Conservation (phyloP, 1,284 basidiomycete genomes). For the Tetrapyrgos nigripes region DNA sequence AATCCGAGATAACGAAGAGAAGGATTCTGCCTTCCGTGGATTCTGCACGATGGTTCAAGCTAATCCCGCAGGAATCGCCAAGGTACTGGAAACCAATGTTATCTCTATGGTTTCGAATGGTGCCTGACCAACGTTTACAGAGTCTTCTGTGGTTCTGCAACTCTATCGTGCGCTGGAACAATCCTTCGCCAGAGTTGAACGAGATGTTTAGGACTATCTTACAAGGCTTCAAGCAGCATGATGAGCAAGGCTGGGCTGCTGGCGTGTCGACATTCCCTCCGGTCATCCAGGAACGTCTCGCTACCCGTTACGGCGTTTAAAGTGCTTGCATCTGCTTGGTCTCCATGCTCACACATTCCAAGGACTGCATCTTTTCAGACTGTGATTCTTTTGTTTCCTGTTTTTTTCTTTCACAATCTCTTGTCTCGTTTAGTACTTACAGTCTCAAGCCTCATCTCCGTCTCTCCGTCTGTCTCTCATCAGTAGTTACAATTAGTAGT, state of each 20-base stretch:
- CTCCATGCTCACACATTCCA: too few species aligned
- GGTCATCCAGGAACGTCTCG: slow-evolving; percentile 79
- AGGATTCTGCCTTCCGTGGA: slow-evolving; percentile 99
- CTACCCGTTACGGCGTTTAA: slow-evolving; percentile 79
- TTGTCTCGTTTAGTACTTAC: slow-evolving; percentile 16
- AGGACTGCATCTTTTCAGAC: not conserved
- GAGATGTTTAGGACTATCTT: slow-evolving; percentile 89
- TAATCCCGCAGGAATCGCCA: slow-evolving; percentile 91
- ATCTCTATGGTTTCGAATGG: slow-evolving; percentile 9
- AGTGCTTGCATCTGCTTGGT: slow-evolving; percentile 9
- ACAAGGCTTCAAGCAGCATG: slow-evolving; percentile 85
- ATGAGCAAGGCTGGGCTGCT: slow-evolving; percentile 77
- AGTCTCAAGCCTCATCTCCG: slow-evolving; percentile 26
- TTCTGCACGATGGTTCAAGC: slow-evolving; percentile 95
- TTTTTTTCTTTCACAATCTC: slow-evolving; percentile 19
- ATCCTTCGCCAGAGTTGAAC: slow-evolving; percentile 88
- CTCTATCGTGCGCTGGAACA: slow-evolving; percentile 93
- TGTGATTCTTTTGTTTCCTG: slow-evolving; percentile 20
- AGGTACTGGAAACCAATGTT: slow-evolving; percentile 57
- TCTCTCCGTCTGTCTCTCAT: slow-evolving; percentile 14
- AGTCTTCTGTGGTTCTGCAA: slow-evolving; percentile 96
- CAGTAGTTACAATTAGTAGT: slow-evolving; percentile 4
- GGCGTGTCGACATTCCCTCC: slow-evolving; percentile 82
- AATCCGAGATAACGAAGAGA: slow-evolving; percentile 99
- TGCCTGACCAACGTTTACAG: slow-evolving; percentile 45